A percentile compares a stretch with the other conserved stretches of the same genome.
Evolutionary conservation across 768 basidiomycete species (phyloP).

Genomic region (Tulasnella sp.): DNA sequence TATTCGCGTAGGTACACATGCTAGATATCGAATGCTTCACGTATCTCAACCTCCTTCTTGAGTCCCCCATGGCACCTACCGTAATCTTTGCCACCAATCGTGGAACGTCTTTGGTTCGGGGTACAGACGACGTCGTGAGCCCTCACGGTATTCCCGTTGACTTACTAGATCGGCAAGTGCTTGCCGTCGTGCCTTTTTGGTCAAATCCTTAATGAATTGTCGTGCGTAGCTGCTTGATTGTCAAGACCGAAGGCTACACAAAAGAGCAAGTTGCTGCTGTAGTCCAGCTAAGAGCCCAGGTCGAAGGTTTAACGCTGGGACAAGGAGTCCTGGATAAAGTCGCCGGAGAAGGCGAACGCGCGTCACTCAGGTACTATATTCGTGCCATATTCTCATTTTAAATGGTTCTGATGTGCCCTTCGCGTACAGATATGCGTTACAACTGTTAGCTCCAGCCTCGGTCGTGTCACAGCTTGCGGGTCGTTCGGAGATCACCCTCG

Average conservation of each 20-base stretch:
- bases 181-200: not conserved
- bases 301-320: slow-evolving; percentile 75
- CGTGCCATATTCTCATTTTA: slow-evolving; percentile 14
- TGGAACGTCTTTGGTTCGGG: slow-evolving; percentile 84
- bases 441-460: slow-evolving; percentile 82
- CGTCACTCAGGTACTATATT: slow-evolving; percentile 62
- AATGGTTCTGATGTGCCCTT: slow-evolving; percentile 1
- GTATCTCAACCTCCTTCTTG: slow-evolving; percentile 90
- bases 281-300: slow-evolving; percentile 73
- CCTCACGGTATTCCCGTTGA: slow-evolving; percentile 94
- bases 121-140: slow-evolving; percentile 82
- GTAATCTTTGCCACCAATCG: slow-evolving; percentile 96
- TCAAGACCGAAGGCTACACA: slow-evolving; percentile 79
- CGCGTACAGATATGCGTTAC: slow-evolving; percentile 67
- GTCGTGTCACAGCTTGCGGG: slow-evolving; percentile 76
- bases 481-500: slow-evolving; percentile 69
- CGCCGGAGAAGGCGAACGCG: slow-evolving; percentile 72
- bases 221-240: slow-evolving; percentile 72
- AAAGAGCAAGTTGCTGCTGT: slow-evolving; percentile 81
- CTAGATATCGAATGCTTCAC: slow-evolving; percentile 99
- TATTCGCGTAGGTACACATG: slow-evolving; percentile 79
- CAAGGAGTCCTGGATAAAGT: slow-evolving; percentile 70
- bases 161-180: slow-evolving; percentile 73
- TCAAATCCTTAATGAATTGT: not conserved
- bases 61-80: slow-evolving; percentile 94